Percentiles rank a stretch among this genome's conserved stretches.
These are phyloP conservation scores for Colletotrichum viniferum DNA, from an alignment of 2,329 filamentous ascomycete species.

Conservation along the genomic window DNA sequence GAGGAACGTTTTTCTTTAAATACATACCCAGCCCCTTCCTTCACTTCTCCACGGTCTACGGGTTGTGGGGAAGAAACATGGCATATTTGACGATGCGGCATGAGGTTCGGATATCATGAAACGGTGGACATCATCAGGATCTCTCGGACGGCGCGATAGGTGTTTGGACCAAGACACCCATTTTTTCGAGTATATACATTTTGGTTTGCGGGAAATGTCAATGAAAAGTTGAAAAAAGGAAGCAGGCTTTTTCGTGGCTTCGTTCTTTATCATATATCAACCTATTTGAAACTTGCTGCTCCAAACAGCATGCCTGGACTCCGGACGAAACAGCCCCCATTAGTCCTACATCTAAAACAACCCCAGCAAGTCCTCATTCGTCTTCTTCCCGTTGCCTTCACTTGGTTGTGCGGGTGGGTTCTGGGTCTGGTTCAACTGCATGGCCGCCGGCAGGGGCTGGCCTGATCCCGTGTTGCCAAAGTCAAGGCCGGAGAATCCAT, in stretches of 20 bases:
- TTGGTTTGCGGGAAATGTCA: background rate
- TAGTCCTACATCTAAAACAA: slow-evolving; percentile 37
- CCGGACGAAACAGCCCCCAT: slow-evolving; percentile 2
- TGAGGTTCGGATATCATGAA: background rate
- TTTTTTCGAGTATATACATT: slow-evolving; percentile 2
- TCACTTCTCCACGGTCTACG: background rate
- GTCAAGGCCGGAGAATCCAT: slow-evolving; percentile 84
- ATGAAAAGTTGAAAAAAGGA: background rate
- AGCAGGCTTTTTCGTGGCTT: slow-evolving; percentile 20
- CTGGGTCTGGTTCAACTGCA: slow-evolving; percentile 53
- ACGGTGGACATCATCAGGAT: background rate
- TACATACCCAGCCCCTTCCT: background rate
- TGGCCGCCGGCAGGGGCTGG: slow-evolving; percentile 68
- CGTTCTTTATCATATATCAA: slow-evolving; percentile 22
- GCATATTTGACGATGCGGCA: background rate
- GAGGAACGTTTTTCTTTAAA: background rate
- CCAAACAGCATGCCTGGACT: slow-evolving; percentile 20
- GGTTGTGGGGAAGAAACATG: background rate
- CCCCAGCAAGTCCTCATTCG: slow-evolving; percentile 63
- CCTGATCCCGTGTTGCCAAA: slow-evolving; percentile 62
- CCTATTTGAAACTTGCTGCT: slow-evolving; percentile 12
- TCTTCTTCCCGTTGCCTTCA: slow-evolving; percentile 54
- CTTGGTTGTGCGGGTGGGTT: slow-evolving; percentile 34
- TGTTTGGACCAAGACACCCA: background rate
- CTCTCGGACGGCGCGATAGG: background rate